Conservation (phyloP, 2,329 filamentous ascomycete species). For the Penicillium psychrosexuale region DNA sequence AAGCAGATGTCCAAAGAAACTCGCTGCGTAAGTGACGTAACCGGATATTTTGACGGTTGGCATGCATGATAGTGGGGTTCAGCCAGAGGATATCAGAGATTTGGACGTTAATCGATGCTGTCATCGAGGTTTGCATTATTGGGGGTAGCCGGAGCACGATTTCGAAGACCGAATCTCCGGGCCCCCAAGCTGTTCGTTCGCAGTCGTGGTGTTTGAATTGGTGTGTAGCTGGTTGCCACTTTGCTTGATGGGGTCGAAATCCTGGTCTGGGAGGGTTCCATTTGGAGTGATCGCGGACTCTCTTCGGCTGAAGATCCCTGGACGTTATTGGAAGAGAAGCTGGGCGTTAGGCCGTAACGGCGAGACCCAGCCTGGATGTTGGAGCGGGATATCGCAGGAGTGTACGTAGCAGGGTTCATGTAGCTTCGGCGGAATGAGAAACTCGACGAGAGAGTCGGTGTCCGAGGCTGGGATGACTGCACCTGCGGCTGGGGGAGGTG, state of each 20-base stretch:
- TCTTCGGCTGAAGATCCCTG: slow-evolving; percentile 21
- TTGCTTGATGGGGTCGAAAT: slow-evolving; percentile 37
- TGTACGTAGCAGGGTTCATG: slow-evolving; percentile 32
- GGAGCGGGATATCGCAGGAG: slow-evolving; percentile 36
- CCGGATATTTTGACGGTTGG: not conserved
- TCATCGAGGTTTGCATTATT: slow-evolving; percentile 31
- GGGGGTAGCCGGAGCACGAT: slow-evolving; percentile 25
- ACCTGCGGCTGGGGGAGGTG: slow-evolving; percentile 18
- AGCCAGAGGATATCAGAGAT: not conserved
- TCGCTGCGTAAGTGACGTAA: slow-evolving; percentile 4
- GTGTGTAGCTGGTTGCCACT: slow-evolving; percentile 37
- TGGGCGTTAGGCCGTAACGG: slow-evolving; percentile 34
- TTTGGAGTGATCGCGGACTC: slow-evolving; percentile 16
- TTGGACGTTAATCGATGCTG: slow-evolving; percentile 28
- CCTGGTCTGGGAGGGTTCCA: slow-evolving; percentile 30
- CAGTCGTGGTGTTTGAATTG: slow-evolving; percentile 37
- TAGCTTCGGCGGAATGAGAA: slow-evolving; percentile 41
- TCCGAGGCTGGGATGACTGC: slow-evolving; percentile 24
- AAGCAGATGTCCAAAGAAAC: not conserved
- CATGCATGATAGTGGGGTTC: not conserved
- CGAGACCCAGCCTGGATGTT: slow-evolving; percentile 45
- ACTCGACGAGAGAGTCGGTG: slow-evolving; percentile 27
- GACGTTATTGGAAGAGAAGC: slow-evolving; percentile 17
- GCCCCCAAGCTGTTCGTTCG: slow-evolving; percentile 39
- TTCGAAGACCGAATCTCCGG: slow-evolving; percentile 35